These are phyloP conservation scores for Zea mays DNA, from an alignment of 176 grass and related monocot genomes.

Conservation along the genomic window DNA sequence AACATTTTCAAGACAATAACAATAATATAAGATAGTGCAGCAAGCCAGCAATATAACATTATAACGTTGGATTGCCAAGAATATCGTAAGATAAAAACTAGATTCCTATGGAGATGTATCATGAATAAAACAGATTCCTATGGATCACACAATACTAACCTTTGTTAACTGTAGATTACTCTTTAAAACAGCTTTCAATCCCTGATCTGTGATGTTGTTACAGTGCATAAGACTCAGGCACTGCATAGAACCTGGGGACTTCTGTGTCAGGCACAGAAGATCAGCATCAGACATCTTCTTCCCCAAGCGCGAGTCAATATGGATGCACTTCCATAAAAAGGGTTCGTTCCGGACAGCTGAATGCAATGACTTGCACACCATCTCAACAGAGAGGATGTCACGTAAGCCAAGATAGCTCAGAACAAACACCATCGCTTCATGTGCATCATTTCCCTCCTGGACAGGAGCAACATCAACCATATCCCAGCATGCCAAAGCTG, in stretches of 20 bases:
- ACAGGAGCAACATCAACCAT: conserved; percentile 19
- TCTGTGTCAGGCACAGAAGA: conserved; percentile 53
- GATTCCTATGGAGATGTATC: not conserved
- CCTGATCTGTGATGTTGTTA: conserved; percentile 73
- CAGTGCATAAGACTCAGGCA: conserved; percentile 56
- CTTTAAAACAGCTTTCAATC: conserved; percentile 66
- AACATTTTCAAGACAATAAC: too few species aligned
- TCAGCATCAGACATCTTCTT: conserved; percentile 63
- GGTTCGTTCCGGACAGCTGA: conserved; percentile 44
- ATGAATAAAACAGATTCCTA: not conserved
- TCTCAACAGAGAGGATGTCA: conserved; percentile 64
- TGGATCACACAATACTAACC: conserved; percentile 61
- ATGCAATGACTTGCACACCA: conserved; percentile 65
- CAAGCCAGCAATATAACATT: not conserved
- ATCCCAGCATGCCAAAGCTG: conserved; percentile 28
- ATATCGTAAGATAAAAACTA: conserved; percentile 10
- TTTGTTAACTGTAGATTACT: conserved; percentile 58
- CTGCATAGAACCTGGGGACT: conserved; percentile 50
- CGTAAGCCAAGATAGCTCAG: conserved; percentile 61
- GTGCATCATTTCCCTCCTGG: conserved; percentile 42
- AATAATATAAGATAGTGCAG: too few species aligned
- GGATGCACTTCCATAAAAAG: conserved; percentile 63
- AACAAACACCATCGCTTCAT: conserved; percentile 49
- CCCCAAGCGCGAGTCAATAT: conserved; percentile 48
- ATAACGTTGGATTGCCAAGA: not conserved